phyloP scores from a whole-genome alignment of 1,284 basidiomycete genomes.

The Cutaneotrichosporon sp. region DNA sequence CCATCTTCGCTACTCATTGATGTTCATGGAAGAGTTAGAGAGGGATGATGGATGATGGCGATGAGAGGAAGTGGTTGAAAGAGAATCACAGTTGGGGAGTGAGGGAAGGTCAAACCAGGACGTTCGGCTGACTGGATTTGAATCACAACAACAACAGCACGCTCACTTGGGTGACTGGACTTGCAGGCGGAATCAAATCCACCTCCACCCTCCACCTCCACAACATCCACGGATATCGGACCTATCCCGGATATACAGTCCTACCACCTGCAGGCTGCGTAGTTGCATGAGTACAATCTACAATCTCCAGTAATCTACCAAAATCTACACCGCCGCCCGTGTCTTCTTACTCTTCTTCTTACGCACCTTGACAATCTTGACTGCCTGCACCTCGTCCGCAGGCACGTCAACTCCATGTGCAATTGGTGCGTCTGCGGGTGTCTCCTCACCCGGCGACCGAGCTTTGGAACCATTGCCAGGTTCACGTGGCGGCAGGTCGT shows the following conservation, averaged over 20 bases:
- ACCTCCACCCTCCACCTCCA: too few relatives aligned
- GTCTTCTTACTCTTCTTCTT: constrained; percentile 37
- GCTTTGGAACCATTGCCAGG: neutral
- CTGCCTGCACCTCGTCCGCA: constrained; percentile 33
- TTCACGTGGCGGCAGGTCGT: constrained; percentile 25
- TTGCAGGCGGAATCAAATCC: too few relatives aligned
- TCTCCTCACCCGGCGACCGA: too few relatives aligned
- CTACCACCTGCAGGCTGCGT: too few relatives aligned
- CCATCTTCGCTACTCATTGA: constrained; percentile 21
- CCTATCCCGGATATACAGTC: too few relatives aligned
- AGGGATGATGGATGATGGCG: neutral
- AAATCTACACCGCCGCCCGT: constrained; percentile 8
- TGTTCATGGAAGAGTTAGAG: neutral
- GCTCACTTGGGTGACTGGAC: too few relatives aligned
- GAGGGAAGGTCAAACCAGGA: too few relatives aligned
- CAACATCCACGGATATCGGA: too few relatives aligned
- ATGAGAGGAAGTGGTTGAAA: too few relatives aligned
- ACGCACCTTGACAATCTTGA: constrained; percentile 45
- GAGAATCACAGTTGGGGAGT: too few relatives aligned
- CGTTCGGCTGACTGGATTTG: too few relatives aligned
- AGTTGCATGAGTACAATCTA: neutral
- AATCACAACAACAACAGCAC: too few relatives aligned
- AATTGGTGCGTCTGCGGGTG: neutral
- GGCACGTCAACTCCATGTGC: constrained; percentile 16
- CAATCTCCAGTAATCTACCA: neutral